A percentile compares a stretch with the other conserved stretches of the same genome.
Evolutionary conservation across 306 rosid species (phyloP).

Genomic region (Prosopis cineraria): DNA sequence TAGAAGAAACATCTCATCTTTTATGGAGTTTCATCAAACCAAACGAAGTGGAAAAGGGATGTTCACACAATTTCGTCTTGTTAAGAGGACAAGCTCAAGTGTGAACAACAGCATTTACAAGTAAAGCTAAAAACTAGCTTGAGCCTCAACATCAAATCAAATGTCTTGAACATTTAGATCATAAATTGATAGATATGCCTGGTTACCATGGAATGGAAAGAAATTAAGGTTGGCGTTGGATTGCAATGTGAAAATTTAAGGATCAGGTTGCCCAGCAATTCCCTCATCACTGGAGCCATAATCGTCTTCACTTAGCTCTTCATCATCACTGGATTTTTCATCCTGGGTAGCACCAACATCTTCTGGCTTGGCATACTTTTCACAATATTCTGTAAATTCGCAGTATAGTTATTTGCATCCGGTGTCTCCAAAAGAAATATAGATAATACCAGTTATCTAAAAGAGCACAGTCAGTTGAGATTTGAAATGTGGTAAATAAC

Average conservation of each 20-base stretch:
- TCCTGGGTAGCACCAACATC: slow-evolving; percentile 59
- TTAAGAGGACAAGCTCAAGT: not conserved
- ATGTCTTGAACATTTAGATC: slow-evolving; percentile 42
- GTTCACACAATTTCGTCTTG: not conserved
- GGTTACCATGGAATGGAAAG: slow-evolving; percentile 41
- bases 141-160: slow-evolving; percentile 22
- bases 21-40: not conserved
- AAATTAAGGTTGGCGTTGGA: slow-evolving; percentile 28
- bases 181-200: slow-evolving; percentile 52
- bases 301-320: slow-evolving; percentile 79
- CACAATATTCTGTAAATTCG: slow-evolving; percentile 60
- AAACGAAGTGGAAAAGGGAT: not conserved
- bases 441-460: slow-evolving; percentile 16
- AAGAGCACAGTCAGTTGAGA: not conserved
- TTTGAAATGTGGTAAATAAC: slow-evolving; percentile 25
- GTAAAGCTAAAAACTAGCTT: slow-evolving; percentile 15
- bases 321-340: slow-evolving; percentile 72
- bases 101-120: slow-evolving; percentile 15
- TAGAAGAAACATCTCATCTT: not conserved
- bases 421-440: slow-evolving; percentile 14
- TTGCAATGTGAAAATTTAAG: slow-evolving; percentile 39
- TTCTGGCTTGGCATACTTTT: slow-evolving; percentile 82
- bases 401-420: not conserved
- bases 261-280: slow-evolving; percentile 76
- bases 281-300: slow-evolving; percentile 67